These are phyloP conservation scores for Corymbia calophylla DNA, from an alignment of 441 rosid species.

Conservation along the genomic window DNA sequence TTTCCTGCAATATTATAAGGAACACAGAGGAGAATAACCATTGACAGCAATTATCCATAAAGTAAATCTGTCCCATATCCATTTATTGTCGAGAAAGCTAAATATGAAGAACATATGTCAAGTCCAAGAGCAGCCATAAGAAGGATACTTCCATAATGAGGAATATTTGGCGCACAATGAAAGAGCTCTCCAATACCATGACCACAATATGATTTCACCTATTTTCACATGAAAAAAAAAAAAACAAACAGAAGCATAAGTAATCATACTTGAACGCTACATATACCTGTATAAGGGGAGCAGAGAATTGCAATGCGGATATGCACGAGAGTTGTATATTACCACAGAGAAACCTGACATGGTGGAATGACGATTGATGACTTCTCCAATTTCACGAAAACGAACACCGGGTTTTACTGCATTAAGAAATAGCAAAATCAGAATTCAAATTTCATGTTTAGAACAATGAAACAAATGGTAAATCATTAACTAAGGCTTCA, in stretches of 20 bases:
- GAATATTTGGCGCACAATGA: conserved; percentile 96
- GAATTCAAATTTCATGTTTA: not conserved
- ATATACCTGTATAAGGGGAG: not conserved
- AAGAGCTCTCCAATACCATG: conserved; percentile 97
- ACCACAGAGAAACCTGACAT: conserved; percentile 98
- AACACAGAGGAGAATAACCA: not conserved
- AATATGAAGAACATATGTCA: not conserved
- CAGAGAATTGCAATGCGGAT: not conserved
- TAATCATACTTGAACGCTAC: not conserved
- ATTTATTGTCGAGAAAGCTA: not conserved
- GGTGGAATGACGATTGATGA: conserved; percentile 78
- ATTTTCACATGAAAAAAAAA: conserved; percentile 6
- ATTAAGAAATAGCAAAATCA: not conserved
- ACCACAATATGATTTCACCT: conserved; percentile 93
- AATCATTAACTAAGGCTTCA: not conserved
- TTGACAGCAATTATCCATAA: not conserved
- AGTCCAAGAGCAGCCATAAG: conserved; percentile 1
- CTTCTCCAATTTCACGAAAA: conserved; percentile 90
- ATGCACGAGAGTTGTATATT: conserved; percentile 13
- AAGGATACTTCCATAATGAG: conserved; percentile 89
- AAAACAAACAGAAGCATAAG: not conserved
- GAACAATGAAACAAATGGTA: not conserved
- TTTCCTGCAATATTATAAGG: conserved; percentile 63
- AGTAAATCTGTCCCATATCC: not conserved
- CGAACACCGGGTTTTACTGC: conserved; percentile 93